Conservation (phyloP, 805 yeast genomes). For the Pichia cabralensis region DNA sequence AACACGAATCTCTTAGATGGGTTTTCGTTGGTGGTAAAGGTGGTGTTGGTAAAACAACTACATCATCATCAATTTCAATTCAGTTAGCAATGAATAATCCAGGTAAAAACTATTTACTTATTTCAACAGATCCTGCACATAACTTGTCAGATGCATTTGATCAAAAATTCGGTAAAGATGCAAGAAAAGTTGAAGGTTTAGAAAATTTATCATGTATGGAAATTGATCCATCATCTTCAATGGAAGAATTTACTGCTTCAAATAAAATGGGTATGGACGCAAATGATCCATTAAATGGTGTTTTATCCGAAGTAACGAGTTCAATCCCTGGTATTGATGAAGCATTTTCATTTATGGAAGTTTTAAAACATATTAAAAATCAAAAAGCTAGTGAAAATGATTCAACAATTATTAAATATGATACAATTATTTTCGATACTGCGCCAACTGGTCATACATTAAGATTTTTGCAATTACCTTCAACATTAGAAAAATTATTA, state of each 20-base stretch:
- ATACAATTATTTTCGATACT: slow-evolving; percentile 94
- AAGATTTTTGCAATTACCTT: slow-evolving; percentile 88
- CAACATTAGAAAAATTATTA: slow-evolving; percentile 79
- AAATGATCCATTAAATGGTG: slow-evolving; percentile 53
- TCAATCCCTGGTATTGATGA: slow-evolving; percentile 98
- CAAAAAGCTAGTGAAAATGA: slow-evolving; percentile 32
- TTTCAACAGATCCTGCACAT: slow-evolving; percentile 98
- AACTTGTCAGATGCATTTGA: slow-evolving; percentile 96
- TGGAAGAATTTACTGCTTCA: slow-evolving; percentile 61
- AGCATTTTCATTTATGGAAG: slow-evolving; percentile 96
- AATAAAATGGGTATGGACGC: slow-evolving; percentile 34
- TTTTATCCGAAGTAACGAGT: slow-evolving; percentile 86
- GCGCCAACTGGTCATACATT: slow-evolving; percentile 99
- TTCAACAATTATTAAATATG: slow-evolving; percentile 40
- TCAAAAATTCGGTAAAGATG: slow-evolving; percentile 96
- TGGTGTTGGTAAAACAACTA: slow-evolving; percentile 98
- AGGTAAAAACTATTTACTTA: slow-evolving; percentile 68
- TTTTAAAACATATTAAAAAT: slow-evolving; percentile 86
- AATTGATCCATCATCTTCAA: slow-evolving; percentile 90
- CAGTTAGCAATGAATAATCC: slow-evolving; percentile 85
- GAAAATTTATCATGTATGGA: slow-evolving; percentile 93
- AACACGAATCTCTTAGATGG: slow-evolving; percentile 76
- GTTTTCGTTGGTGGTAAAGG: slow-evolving; percentile 99
- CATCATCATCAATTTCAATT: slow-evolving; percentile 90
- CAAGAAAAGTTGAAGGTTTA: slow-evolving; percentile 86